These are phyloP conservation scores for Alternaria longipes DNA, from an alignment of 2,329 filamentous ascomycete genomes.

Conservation along the genomic window DNA sequence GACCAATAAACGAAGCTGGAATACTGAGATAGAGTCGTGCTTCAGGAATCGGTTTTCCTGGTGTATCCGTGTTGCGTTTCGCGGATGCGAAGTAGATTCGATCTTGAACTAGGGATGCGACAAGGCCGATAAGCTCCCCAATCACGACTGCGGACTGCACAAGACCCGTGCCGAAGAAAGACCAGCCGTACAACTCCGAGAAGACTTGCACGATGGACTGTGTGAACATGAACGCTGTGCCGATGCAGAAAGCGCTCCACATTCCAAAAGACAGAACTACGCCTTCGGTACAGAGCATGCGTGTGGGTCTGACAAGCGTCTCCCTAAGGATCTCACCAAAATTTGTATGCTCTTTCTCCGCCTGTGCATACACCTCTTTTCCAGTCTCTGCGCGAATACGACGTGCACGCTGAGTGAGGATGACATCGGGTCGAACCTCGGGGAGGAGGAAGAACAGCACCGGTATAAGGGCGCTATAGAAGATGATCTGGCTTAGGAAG, in stretches of 20 bases:
- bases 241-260: conserved; percentile 59
- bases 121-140: conserved; percentile 56
- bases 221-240: conserved; percentile 61
- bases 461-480: conserved; percentile 56
- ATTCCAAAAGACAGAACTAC: conserved; percentile 60
- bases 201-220: conserved; percentile 59
- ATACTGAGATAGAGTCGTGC: conserved; percentile 57
- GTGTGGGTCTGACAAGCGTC: conserved; percentile 50
- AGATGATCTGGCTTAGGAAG: conserved; percentile 57
- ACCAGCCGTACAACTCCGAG: conserved; percentile 52
- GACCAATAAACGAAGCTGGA: conserved; percentile 56
- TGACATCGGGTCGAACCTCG: conserved; percentile 59
- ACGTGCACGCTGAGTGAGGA: conserved; percentile 53
- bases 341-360: conserved; percentile 47
- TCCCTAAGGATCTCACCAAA: conserved; percentile 46
- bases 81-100: conserved; percentile 56
- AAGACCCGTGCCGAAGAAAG: conserved; percentile 55
- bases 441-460: conserved; percentile 54
- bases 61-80: conserved; percentile 48
- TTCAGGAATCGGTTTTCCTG: conserved; percentile 56
- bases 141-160: conserved; percentile 58
- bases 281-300: conserved; percentile 60
- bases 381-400: conserved; percentile 42
- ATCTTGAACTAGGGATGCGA: conserved; percentile 49
- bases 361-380: conserved; percentile 39